Conservation (phyloP, 345 rosid genomes). For the Salix caprea region DNA sequence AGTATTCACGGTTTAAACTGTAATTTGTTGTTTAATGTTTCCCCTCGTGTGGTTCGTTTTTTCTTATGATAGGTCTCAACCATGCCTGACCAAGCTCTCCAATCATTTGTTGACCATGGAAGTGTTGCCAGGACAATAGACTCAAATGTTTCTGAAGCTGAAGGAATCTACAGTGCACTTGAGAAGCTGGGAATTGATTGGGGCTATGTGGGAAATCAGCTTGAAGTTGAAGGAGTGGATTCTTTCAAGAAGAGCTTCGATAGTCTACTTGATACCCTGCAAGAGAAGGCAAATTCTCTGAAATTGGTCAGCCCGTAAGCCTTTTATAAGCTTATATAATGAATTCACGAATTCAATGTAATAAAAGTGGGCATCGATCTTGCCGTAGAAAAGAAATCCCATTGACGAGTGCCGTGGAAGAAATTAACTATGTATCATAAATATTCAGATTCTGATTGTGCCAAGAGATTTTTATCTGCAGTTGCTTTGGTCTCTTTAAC, state of each 20-base stretch:
- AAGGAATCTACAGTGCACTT: slow-evolving; percentile 88
- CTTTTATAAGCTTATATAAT: background rate
- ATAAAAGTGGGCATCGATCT: slow-evolving; percentile 31
- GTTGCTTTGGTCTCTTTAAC: no score
- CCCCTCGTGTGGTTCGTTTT: background rate
- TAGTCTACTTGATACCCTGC: slow-evolving; percentile 83
- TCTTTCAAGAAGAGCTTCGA: slow-evolving; percentile 93
- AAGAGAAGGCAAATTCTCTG: slow-evolving; percentile 93
- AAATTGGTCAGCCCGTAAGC: slow-evolving; percentile 62
- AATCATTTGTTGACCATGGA: slow-evolving; percentile 86
- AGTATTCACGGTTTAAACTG: background rate
- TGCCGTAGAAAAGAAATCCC: slow-evolving; percentile 13
- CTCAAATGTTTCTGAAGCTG: slow-evolving; percentile 76
- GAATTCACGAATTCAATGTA: slow-evolving; percentile 7
- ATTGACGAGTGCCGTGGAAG: slow-evolving; percentile 10
- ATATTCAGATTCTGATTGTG: background rate
- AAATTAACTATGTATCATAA: slow-evolving; percentile 18
- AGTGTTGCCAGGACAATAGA: slow-evolving; percentile 84
- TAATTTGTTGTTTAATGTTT: background rate
- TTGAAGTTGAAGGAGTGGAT: slow-evolving; percentile 88
- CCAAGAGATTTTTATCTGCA: background rate
- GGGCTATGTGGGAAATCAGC: slow-evolving; percentile 70
- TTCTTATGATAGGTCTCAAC: slow-evolving; percentile 66
- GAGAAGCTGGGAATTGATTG: slow-evolving; percentile 96
- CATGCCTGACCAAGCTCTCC: slow-evolving; percentile 98